Evolutionary conservation across 1,139 yeast genomes (phyloP), one percentile per base, ranked within the genome.

Genomic region (Geotrichum reessii): DNA sequence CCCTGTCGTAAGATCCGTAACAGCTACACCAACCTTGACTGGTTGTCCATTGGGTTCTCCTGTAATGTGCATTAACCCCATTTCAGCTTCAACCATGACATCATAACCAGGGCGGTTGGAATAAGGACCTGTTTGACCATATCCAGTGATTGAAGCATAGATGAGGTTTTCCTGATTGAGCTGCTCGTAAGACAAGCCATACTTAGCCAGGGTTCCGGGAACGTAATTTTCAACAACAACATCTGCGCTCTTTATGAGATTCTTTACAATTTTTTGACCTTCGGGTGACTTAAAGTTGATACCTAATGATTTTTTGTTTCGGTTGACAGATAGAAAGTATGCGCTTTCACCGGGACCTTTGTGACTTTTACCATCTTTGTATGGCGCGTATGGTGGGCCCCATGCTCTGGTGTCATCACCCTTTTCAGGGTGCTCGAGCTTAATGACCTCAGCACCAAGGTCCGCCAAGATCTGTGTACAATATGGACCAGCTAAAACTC

Each of bases 81-180:
- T 71, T 62, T 76, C 79, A 9, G 79, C 79, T 60, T 75, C 79
- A 5, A 76, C 78, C 78, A 76, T 76, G 52, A 76, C 78, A 59
- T 75, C 78, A 64, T 75, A 75, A 25, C 78, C 78, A 1, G 78
- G 76, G 19, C 78, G 67, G 33, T 65, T 61, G 12, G 70, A 62
- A 60, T 65, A 72, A 8, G 76, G 76, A 0, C 76, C 76, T 0
- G 72, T 67, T 56, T 72, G 76, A 42, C 77, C 76, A 61, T 73
- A 74, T 1, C 78, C 78, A 0, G 78, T 74, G 58, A 76, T 73
- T 51, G 73, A 67, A 14, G 76, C 71, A 61, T 76, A 76, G 42
- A 76, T 73, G 31, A 76, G 66, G 14, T 40, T 50, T 25, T 65
- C 66, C 19, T 68, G 69, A 59, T 72, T 71, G 52, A 76, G 61